Percentiles rank a stretch among this genome's conserved stretches.
Conservation (phyloP, 306 rosid species). For the Chamaecrista fasciculata region DNA sequence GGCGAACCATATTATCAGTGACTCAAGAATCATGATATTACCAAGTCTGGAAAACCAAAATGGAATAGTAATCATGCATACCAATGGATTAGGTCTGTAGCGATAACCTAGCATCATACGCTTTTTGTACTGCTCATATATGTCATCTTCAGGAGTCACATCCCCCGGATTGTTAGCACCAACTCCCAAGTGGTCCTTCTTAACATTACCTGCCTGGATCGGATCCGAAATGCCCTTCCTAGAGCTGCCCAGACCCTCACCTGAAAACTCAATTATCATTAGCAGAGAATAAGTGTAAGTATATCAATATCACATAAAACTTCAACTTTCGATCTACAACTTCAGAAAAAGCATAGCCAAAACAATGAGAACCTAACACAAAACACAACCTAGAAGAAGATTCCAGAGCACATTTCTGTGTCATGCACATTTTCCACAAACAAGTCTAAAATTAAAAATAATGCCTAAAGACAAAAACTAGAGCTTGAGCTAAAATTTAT, state of each 20-base stretch:
- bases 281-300: conserved; percentile 9
- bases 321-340: not conserved
- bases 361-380: not conserved
- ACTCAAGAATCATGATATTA: conserved; percentile 7
- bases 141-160: conserved; percentile 86
- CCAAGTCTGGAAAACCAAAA: not conserved
- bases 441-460: not conserved
- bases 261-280: conserved; percentile 40
- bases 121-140: conserved; percentile 96
- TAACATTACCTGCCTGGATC: conserved; percentile 86
- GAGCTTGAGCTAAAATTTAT: not conserved
- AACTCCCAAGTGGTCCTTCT: conserved; percentile 90
- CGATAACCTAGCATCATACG: conserved; percentile 99
- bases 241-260: conserved; percentile 96
- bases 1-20: not conserved
- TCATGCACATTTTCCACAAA: not conserved
- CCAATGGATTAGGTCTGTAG: conserved; percentile 95
- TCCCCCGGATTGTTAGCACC: conserved; percentile 97
- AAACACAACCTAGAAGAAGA: not conserved
- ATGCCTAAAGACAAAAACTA: not conserved
- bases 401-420: not conserved
- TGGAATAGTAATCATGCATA: conserved; percentile 28
- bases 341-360: not conserved
- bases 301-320: not conserved
- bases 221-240: conserved; percentile 88